Evolutionary conservation across 345 rosid species (phyloP).

Genomic region (Tarenaya hassleriana): DNA sequence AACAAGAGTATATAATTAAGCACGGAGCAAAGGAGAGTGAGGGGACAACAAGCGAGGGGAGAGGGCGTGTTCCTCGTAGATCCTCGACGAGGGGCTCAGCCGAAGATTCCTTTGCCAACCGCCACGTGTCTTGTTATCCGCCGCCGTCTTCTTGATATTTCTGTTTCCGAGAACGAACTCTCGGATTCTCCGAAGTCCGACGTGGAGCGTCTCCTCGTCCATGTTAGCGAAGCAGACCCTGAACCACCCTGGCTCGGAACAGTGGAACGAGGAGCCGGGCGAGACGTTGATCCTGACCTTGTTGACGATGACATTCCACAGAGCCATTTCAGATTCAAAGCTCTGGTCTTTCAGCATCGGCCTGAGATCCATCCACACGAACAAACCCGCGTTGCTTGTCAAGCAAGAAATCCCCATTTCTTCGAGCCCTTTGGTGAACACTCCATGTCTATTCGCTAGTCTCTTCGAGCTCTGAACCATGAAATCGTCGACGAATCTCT

Average conservation of each 20-base stretch:
- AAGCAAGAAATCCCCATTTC: constrained; percentile 27
- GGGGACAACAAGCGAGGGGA: constrained; percentile 56
- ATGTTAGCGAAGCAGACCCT: constrained; percentile 30
- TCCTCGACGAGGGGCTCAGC: constrained; percentile 39
- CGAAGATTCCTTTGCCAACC: constrained; percentile 41
- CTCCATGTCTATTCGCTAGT: constrained; percentile 20
- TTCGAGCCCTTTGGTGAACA: constrained; percentile 23
- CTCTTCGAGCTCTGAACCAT: constrained; percentile 16
- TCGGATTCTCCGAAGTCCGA: constrained; percentile 18
- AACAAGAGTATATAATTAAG: too few relatives aligned
- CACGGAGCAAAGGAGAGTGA: constrained; percentile 44
- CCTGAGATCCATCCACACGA: constrained; percentile 24
- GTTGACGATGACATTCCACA: constrained; percentile 19
- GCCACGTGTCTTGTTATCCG: constrained; percentile 19
- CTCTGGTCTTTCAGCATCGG: constrained; percentile 14
- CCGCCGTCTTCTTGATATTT: constrained; percentile 4
- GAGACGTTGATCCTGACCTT: constrained; percentile 30
- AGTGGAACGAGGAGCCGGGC: constrained; percentile 30
- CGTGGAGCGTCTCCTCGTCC: constrained; percentile 28
- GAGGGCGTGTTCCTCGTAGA: constrained; percentile 40
- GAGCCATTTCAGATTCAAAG: constrained; percentile 20
- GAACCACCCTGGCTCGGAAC: constrained; percentile 34
- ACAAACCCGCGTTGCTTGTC: constrained; percentile 26
- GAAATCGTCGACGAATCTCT: constrained; percentile 19
- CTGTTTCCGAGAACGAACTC: constrained; percentile 17